phyloP scores from a whole-genome alignment of 345 rosid species.

The Erodium maritimum region DNA sequence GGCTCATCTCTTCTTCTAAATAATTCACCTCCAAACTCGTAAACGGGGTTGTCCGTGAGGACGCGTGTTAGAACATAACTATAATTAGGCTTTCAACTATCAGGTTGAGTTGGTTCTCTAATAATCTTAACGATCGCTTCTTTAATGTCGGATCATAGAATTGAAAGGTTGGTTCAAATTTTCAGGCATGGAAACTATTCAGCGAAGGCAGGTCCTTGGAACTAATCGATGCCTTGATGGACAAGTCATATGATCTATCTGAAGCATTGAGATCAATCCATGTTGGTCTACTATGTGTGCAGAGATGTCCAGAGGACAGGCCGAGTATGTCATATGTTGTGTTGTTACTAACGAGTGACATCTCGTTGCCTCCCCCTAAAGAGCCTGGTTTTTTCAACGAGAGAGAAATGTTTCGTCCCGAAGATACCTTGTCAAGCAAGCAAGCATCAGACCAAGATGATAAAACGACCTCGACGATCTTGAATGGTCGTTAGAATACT shows the following conservation, averaged over 20 bases:
- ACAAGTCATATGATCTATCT: neutral
- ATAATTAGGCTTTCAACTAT: too few species aligned
- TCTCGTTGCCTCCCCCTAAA: neutral
- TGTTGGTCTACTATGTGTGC: constrained; percentile 7
- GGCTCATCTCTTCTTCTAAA: too few species aligned
- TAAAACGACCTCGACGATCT: neutral
- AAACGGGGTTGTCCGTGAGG: too few species aligned
- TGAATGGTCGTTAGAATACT: too few species aligned
- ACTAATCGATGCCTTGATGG: constrained; percentile 5
- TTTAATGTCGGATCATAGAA: too few species aligned
- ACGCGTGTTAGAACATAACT: too few species aligned
- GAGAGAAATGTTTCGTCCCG: neutral
- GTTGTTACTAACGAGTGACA: constrained; percentile 1
- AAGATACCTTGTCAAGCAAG: too few species aligned
- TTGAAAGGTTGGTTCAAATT: too few species aligned
- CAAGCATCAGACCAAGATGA: too few species aligned
- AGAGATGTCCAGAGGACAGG: constrained; percentile 2
- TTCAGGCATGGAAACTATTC: constrained; percentile 15
- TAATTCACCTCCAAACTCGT: too few species aligned
- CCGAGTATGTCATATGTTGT: constrained; percentile 8
- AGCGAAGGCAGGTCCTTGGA: constrained; percentile 1
- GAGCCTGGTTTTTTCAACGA: constrained; percentile 8
- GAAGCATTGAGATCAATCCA: constrained; percentile 5
- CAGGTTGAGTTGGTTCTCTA: too few species aligned
- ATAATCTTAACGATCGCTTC: too few species aligned